Base-by-base conservation (phyloP, 2,329 filamentous ascomycete species). In the Endothia cerciana region DNA sequence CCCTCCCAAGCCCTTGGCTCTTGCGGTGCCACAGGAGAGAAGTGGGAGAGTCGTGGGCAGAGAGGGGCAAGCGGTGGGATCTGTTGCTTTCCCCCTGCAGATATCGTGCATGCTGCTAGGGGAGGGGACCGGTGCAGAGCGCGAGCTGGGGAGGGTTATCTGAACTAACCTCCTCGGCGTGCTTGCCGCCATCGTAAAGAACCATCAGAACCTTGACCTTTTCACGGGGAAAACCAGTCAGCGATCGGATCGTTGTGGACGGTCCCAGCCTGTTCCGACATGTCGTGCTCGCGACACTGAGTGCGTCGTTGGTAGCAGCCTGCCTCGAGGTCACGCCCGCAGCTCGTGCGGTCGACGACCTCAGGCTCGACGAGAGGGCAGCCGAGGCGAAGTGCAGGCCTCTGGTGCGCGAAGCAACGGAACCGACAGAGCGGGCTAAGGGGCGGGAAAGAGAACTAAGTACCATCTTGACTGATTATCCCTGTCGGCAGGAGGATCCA, bases 191-290 rank as follows among this genome's bases (percentile, higher is more conserved):
- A 82, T 97, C 94, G 85, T 97, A 97, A 73, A 97, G 87, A 74
- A 97, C 92, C 77, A 94, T 85, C 78, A 97, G 90, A 82, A 97
- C 92, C 85, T 97, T 97, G 84, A 94, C 94, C 93, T 97, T 78
- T 80, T 81, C 77, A 77, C 76, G 78, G 73, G 63, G 60, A 36
- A 72, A 70, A 69, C 78, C 79, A 57, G 83, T 85, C 76, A 85
- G 82, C 80, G 80, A 86, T 82, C 87, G 87, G 73, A 83, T 83
- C 71, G 89, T 83, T 76, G 86, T 85, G 69, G 53, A 57, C 28
- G 65, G 58, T 62, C 65, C 63, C 67, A 69, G 60, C 62, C 62
- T 67, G 67, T 65, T 66, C 56, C 64, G 66, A 43, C 51, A 47
- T 62, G 62, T 41, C 41, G 57, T 53, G 61, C 60, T 59, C 36